phyloP scores from a whole-genome alignment of 2,329 filamentous ascomycete species.

The Macrophomina tecta region DNA sequence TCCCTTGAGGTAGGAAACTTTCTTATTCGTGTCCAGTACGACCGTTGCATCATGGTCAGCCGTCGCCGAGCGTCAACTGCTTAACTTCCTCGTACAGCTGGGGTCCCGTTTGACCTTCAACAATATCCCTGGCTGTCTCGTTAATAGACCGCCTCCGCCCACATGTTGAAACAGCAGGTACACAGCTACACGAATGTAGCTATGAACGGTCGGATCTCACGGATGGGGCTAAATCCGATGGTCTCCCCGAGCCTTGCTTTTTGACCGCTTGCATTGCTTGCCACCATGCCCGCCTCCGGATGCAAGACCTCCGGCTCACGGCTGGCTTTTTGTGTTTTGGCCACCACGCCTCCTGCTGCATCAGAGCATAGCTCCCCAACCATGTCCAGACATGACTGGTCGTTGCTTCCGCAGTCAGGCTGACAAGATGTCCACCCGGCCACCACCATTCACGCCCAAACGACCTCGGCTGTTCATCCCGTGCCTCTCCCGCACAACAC shows the following conservation, averaged over 20 bases:
- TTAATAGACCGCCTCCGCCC: slow-evolving; percentile 8
- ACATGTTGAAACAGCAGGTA: slow-evolving; percentile 21
- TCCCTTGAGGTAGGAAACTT: slow-evolving; percentile 16
- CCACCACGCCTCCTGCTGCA: slow-evolving; percentile 24
- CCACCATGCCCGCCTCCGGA: slow-evolving; percentile 22
- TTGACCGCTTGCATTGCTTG: slow-evolving; percentile 26
- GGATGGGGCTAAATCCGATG: slow-evolving; percentile 18
- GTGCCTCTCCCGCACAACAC: slow-evolving; percentile 13
- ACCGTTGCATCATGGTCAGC: slow-evolving; percentile 14
- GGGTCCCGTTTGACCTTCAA: not conserved
- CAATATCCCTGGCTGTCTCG: slow-evolving; percentile 10
- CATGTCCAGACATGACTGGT: slow-evolving; percentile 11
- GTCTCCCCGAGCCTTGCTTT: slow-evolving; percentile 16
- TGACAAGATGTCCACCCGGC: slow-evolving; percentile 13
- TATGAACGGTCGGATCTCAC: slow-evolving; percentile 20
- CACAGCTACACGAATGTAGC: slow-evolving; percentile 4
- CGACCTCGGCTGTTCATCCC: slow-evolving; percentile 19
- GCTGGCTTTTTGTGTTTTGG: slow-evolving; percentile 24
- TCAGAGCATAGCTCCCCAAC: slow-evolving; percentile 14
- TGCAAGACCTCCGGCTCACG: slow-evolving; percentile 24
- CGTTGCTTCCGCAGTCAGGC: slow-evolving; percentile 23
- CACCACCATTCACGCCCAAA: slow-evolving; percentile 1
- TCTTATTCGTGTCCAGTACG: slow-evolving; percentile 13
- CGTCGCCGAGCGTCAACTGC: slow-evolving; percentile 7
- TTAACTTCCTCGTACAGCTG: slow-evolving; percentile 10